These are phyloP conservation scores for Suillus decipiens DNA, from an alignment of 768 basidiomycete species.

Conservation along the genomic window DNA sequence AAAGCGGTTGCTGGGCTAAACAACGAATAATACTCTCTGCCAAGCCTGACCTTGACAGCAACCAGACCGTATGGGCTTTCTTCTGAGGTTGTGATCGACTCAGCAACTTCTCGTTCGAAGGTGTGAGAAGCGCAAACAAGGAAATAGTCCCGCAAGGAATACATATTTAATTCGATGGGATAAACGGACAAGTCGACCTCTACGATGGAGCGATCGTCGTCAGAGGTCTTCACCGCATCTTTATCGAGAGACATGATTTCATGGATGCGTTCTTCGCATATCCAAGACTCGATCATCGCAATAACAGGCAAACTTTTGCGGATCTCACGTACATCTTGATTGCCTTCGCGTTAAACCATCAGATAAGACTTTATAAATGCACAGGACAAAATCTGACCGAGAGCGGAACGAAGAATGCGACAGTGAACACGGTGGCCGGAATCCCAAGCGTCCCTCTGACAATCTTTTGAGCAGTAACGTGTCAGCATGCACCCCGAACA, in stretches of 20 bases:
- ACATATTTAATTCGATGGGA: slow-evolving; percentile 7
- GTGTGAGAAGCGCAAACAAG: neutral
- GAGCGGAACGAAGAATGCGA: slow-evolving; percentile 3
- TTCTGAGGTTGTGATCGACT: slow-evolving; percentile 2
- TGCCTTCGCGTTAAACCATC: neutral
- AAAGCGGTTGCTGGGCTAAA: slow-evolving; percentile 6
- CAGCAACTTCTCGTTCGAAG: neutral
- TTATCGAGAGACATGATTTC: slow-evolving; percentile 3
- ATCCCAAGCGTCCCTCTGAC: slow-evolving; percentile 7
- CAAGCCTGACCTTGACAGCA: slow-evolving; percentile 7
- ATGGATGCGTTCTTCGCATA: slow-evolving; percentile 5
- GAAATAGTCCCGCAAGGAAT: slow-evolving; percentile 5
- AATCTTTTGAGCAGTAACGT: slow-evolving; percentile 4
- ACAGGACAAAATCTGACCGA: neutral
- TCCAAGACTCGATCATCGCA: slow-evolving; percentile 7
- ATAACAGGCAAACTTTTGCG: slow-evolving; percentile 8
- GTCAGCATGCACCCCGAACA: slow-evolving; percentile 7
- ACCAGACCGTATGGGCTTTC: slow-evolving; percentile 3
- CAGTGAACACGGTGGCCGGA: slow-evolving; percentile 3
- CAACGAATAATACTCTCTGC: slow-evolving; percentile 4
- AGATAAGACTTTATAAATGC: neutral
- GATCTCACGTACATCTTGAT: slow-evolving; percentile 6
- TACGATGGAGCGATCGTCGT: neutral
- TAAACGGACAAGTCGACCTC: slow-evolving; percentile 7
- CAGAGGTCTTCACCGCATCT: neutral